Conservation (phyloP, 768 basidiomycete genomes). For the Boletus subparvulus region DNA sequence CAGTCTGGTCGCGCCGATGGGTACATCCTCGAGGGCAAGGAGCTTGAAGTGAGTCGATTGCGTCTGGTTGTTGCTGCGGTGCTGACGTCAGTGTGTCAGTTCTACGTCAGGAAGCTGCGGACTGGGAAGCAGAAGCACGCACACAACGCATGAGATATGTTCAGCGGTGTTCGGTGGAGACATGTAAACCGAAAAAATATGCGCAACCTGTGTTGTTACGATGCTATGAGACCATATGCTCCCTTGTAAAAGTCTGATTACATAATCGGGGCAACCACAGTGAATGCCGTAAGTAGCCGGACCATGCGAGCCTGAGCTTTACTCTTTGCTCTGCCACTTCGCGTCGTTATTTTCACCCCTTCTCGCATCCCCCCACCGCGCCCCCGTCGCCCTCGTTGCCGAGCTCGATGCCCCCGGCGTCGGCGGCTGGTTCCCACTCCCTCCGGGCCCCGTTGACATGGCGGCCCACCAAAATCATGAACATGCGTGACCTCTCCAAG, state of each 20-base stretch:
- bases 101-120: constrained; percentile 93
- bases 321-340: constrained; percentile 29
- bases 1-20: constrained; percentile 97
- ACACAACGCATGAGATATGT: constrained; percentile 38
- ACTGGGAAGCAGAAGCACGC: constrained; percentile 96
- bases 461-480: constrained; percentile 88
- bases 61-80: background rate
- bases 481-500: constrained; percentile 84
- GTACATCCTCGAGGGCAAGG: constrained; percentile 97
- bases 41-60: constrained; percentile 74
- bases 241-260: constrained; percentile 14
- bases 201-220: background rate
- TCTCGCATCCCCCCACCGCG: constrained; percentile 17
- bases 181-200: background rate
- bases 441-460: constrained; percentile 45
- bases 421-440: constrained; percentile 26
- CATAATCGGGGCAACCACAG: constrained; percentile 16
- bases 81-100: constrained; percentile 48
- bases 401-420: constrained; percentile 35
- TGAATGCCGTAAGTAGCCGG: constrained; percentile 36
- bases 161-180: background rate
- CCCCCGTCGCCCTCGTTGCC: constrained; percentile 23
- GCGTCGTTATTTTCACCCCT: constrained; percentile 30
- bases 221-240: constrained; percentile 5
- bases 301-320: constrained; percentile 24